Percentiles rank a stretch among this genome's conserved stretches.
These are phyloP conservation scores for Phytophthora europaea DNA, from an alignment of 352 stramenopile species.

Conservation along the genomic window DNA sequence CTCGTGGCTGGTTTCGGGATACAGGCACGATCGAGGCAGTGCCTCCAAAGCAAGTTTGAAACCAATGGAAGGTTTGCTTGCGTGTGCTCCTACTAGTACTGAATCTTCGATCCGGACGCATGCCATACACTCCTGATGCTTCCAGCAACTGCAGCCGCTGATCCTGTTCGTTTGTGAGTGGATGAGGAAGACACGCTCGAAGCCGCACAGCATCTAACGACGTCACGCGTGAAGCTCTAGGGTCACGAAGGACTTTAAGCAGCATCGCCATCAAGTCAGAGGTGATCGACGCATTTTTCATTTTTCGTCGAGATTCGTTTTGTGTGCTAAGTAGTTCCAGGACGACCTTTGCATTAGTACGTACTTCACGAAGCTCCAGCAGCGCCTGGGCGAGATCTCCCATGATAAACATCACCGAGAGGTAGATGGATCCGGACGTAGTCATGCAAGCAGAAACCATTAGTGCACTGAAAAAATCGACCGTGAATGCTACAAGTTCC, in stretches of 20 bases:
- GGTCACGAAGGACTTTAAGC: not conserved
- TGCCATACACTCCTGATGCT: not conserved
- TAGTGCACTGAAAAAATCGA: slow-evolving; percentile 29
- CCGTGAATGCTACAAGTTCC: slow-evolving; percentile 23
- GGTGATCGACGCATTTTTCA: not conserved
- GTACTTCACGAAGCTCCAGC: slow-evolving; percentile 3
- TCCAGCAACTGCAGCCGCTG: not conserved
- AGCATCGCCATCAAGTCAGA: not conserved
- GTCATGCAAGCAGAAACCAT: slow-evolving; percentile 24
- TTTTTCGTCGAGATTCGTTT: not conserved
- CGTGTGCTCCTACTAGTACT: too few species aligned
- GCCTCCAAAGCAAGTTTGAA: too few species aligned
- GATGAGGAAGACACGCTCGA: not conserved
- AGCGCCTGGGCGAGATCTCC: slow-evolving; percentile 5
- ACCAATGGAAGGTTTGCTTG: not conserved
- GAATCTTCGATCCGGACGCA: not conserved
- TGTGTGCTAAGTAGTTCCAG: not conserved
- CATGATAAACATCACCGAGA: not conserved
- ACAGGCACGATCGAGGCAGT: not conserved
- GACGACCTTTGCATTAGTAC: not conserved
- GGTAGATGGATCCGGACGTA: slow-evolving; percentile 7
- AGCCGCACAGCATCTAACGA: not conserved
- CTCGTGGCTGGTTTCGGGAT: not conserved
- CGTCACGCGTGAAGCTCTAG: not conserved
- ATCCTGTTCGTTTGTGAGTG: not conserved